Evolutionary conservation across 2,329 filamentous ascomycete genomes (phyloP).

Genomic region (Colletotrichum truncatum): DNA sequence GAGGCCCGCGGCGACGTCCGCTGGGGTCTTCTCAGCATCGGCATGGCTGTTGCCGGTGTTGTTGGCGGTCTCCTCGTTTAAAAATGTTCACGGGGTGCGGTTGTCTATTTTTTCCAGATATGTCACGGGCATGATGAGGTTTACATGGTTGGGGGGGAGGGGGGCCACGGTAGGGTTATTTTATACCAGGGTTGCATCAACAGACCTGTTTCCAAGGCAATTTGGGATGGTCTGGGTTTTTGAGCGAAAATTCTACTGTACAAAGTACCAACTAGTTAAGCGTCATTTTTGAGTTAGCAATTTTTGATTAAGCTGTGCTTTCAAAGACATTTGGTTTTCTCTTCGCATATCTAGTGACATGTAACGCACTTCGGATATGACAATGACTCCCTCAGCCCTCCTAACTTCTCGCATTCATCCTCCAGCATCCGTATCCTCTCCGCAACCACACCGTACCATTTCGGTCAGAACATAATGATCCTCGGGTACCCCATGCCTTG

Average conservation of each 20-base stretch:
- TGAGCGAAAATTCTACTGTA: slow-evolving; percentile 1
- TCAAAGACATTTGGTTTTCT: not conserved
- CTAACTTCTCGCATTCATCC: no score
- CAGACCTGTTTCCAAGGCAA: not conserved
- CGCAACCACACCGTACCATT: no score
- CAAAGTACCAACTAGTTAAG: slow-evolving; percentile 11
- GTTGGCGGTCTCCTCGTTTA: slow-evolving; percentile 27
- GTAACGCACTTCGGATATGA: no score
- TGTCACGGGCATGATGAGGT: not conserved
- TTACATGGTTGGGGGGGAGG: not conserved
- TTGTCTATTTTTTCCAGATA: not conserved
- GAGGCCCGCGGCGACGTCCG: slow-evolving; percentile 21
- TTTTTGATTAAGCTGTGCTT: slow-evolving; percentile 5
- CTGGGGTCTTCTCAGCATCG: slow-evolving; percentile 25
- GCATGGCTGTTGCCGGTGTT: slow-evolving; percentile 24
- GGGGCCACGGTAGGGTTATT: not conserved
- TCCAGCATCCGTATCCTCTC: no score
- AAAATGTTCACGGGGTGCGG: not conserved
- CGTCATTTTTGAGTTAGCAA: not conserved
- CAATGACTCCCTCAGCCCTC: no score
- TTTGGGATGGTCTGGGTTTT: not conserved
- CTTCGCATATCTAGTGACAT: no score
- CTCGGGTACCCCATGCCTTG: no score
- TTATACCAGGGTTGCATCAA: slow-evolving; percentile 18
- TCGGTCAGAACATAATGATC: no score